Conservation (phyloP, 371 early-diverging fungal genomes). For the Rhizopus delemar region DNA sequence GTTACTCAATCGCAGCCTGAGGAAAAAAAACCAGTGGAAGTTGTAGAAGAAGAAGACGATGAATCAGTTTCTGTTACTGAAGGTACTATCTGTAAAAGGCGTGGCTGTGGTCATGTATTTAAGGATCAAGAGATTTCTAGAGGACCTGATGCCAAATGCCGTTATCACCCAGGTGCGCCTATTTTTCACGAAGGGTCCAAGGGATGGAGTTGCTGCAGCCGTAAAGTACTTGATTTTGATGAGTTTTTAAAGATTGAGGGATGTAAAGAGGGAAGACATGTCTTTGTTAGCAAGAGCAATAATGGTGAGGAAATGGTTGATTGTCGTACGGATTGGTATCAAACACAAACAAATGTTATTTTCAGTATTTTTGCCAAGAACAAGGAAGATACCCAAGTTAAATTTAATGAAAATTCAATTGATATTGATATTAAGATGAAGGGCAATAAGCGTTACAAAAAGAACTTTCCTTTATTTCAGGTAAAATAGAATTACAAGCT, state of each 20-base stretch:
- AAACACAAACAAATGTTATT: constrained; percentile 81
- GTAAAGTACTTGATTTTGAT: constrained; percentile 94
- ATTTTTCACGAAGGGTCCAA: constrained; percentile 94
- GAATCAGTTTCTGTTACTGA: constrained; percentile 64
- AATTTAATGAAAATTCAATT: constrained; percentile 49
- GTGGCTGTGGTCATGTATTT: constrained; percentile 75
- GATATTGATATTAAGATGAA: constrained; percentile 54
- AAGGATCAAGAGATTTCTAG: constrained; percentile 67
- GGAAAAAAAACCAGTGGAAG: constrained; percentile 26
- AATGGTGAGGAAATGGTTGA: constrained; percentile 62
- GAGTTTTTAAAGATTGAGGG: constrained; percentile 94
- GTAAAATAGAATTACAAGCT: neutral
- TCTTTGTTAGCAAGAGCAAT: constrained; percentile 67
- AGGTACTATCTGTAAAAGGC: constrained; percentile 85
- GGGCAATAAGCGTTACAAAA: constrained; percentile 64
- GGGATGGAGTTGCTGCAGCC: constrained; percentile 88
- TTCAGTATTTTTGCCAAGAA: constrained; percentile 93
- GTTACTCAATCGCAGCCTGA: constrained; percentile 17
- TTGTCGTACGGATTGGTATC: constrained; percentile 94
- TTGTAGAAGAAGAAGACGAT: constrained; percentile 70
- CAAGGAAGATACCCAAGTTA: constrained; percentile 65
- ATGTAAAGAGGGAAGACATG: constrained; percentile 82
- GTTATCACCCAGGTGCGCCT: constrained; percentile 86
- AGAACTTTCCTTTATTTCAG: constrained; percentile 62
- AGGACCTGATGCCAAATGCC: constrained; percentile 65